A percentile compares a stretch with the other conserved stretches of the same genome.
phyloP scores from a whole-genome alignment of 768 basidiomycete genomes.

The Vishniacozyma victoriae region DNA sequence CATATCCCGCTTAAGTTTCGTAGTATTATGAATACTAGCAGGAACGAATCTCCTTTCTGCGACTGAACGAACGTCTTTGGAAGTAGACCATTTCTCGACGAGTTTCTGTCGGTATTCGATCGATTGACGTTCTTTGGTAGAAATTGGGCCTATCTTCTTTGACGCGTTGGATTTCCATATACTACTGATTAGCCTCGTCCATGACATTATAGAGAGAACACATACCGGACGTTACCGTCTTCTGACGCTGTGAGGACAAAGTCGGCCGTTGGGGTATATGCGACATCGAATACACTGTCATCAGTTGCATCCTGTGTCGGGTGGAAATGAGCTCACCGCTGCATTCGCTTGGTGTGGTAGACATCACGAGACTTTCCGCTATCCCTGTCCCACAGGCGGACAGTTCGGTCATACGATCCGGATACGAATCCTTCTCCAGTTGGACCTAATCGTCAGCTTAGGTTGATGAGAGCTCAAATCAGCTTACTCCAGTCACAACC shows the following conservation, averaged over 20 bases:
- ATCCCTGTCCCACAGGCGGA: conserved; percentile 86
- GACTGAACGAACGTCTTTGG: conserved; percentile 72
- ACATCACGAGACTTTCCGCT: conserved; percentile 75
- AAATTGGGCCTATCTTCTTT: conserved; percentile 84
- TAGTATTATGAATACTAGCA: conserved; percentile 80
- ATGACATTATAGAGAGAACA: not conserved
- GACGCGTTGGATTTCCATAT: conserved; percentile 92
- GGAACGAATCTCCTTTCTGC: conserved; percentile 81
- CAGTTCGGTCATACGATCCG: conserved; percentile 92
- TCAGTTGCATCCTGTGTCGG: not conserved
- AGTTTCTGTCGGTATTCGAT: conserved; percentile 89
- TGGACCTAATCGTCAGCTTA: conserved; percentile 50
- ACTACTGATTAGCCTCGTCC: conserved; percentile 6
- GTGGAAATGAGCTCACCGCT: conserved; percentile 56
- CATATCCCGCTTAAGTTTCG: conserved; percentile 87
- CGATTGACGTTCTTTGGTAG: conserved; percentile 79
- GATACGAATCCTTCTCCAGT: conserved; percentile 93
- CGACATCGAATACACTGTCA: conserved; percentile 73
- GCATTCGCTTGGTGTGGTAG: conserved; percentile 99
- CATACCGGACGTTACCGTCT: conserved; percentile 76
- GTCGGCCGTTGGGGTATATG: conserved; percentile 83
- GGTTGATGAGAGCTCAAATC: not conserved
- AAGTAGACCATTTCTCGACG: conserved; percentile 80
- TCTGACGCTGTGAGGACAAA: conserved; percentile 88
- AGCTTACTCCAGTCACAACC: conserved; percentile 80